Conservation (phyloP, 106 monocot genomes). For the Narthecium ossifragum region DNA sequence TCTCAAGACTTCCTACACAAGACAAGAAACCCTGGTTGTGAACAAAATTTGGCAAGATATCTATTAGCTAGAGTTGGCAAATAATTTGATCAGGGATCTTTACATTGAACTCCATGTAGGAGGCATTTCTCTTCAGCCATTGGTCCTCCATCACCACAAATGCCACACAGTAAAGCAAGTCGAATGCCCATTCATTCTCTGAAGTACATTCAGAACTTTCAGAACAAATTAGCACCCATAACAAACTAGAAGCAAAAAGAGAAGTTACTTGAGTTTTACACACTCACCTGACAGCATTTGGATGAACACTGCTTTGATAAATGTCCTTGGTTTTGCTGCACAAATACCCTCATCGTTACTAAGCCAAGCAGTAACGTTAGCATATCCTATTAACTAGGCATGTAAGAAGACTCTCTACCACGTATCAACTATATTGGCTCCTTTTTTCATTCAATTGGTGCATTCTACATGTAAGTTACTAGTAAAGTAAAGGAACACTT, state of each 20-base stretch:
- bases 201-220: background rate
- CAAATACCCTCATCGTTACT: background rate
- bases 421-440: no score
- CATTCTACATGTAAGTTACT: no score
- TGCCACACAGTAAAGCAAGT: constrained; percentile 65
- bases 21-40: no score
- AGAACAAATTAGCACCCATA: background rate
- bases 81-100: background rate
- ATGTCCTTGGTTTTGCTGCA: constrained; percentile 75
- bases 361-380: no score
- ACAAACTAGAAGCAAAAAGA: background rate
- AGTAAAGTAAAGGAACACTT: no score
- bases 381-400: no score
- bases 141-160: constrained; percentile 72
- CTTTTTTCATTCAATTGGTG: no score
- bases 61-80: no score
- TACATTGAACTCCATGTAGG: constrained; percentile 82
- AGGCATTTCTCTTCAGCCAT: constrained; percentile 66
- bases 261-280: background rate
- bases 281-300: constrained; percentile 81
- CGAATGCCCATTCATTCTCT: constrained; percentile 74
- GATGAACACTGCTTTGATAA: constrained; percentile 76
- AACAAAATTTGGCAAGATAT: no score
- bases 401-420: no score
- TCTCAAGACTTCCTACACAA: constrained; percentile 47